Evolutionary conservation across 2,329 filamentous ascomycete genomes (phyloP).

Genomic region (Periconia digitata): DNA sequence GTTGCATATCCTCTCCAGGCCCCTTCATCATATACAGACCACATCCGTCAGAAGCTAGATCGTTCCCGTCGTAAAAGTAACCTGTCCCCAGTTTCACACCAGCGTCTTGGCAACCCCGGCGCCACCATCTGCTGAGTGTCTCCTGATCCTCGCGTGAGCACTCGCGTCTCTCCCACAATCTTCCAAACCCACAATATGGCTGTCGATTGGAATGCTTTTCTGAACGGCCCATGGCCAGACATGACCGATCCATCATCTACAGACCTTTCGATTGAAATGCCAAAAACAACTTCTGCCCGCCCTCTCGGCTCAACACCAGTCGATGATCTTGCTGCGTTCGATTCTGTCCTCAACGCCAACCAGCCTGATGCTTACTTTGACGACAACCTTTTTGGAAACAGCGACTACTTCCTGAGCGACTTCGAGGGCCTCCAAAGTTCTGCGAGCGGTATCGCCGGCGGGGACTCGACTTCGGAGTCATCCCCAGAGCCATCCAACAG

Average conservation of each 20-base stretch:
- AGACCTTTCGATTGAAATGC: constrained; percentile 36
- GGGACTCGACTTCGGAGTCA: constrained; percentile 39
- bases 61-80: background rate
- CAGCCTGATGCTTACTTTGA: constrained; percentile 40
- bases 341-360: constrained; percentile 29
- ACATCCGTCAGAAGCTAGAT: background rate
- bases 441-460: constrained; percentile 31
- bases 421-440: constrained; percentile 42
- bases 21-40: background rate
- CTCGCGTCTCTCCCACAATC: constrained; percentile 29
- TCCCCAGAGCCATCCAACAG: constrained; percentile 38
- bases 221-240: constrained; percentile 44
- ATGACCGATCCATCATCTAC: constrained; percentile 27
- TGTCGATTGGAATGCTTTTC: constrained; percentile 44
- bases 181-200: constrained; percentile 36
- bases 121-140: constrained; percentile 22
- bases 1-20: background rate
- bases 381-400: constrained; percentile 40
- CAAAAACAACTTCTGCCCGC: constrained; percentile 36
- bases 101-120: constrained; percentile 20
- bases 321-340: constrained; percentile 35
- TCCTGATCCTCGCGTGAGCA: constrained; percentile 43
- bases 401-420: constrained; percentile 45
- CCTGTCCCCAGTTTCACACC: constrained; percentile 21
- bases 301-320: constrained; percentile 32